Conservation (phyloP, 768 basidiomycete species). For the Phanerochaete carnosa region DNA sequence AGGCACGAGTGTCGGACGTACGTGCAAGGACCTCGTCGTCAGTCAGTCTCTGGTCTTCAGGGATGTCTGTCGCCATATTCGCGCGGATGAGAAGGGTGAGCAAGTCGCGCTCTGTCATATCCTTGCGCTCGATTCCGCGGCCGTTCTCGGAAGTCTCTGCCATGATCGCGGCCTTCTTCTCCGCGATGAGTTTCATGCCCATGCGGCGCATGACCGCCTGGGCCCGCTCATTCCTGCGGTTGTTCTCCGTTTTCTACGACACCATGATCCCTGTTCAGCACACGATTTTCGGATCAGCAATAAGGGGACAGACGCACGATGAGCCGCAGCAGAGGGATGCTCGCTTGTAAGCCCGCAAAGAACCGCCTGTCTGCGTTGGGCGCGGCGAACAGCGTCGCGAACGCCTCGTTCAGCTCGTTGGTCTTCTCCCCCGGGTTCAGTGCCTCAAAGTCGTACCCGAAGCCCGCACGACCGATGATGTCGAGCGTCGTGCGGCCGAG, state of each 20-base stretch:
- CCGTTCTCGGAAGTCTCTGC: constrained; percentile 20
- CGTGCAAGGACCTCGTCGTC: constrained; percentile 61
- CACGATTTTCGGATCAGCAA: background rate
- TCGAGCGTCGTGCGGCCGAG: constrained; percentile 34
- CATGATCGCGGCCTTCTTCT: constrained; percentile 32
- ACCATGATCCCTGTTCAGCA: background rate
- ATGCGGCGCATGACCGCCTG: constrained; percentile 22
- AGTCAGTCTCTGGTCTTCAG: constrained; percentile 49
- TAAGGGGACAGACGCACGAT: constrained; percentile 15
- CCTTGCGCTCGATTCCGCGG: constrained; percentile 24
- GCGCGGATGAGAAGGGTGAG: constrained; percentile 59
- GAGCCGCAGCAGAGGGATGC: constrained; percentile 20
- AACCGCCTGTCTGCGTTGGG: background rate
- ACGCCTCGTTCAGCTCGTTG: constrained; percentile 31
- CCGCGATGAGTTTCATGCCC: constrained; percentile 25
- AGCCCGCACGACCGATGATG: constrained; percentile 20
- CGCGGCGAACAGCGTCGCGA: constrained; percentile 21
- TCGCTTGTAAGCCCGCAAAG: constrained; percentile 12
- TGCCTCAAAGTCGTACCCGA: constrained; percentile 32
- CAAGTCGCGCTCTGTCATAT: constrained; percentile 46
- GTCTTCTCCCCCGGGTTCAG: constrained; percentile 22
- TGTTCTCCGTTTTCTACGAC: constrained; percentile 1
- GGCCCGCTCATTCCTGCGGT: constrained; percentile 9
- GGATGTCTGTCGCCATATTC: constrained; percentile 60
- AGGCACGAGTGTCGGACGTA: constrained; percentile 16